Base-by-base conservation (phyloP, 306 rosid genomes). In the Rubus idaeus region DNA sequence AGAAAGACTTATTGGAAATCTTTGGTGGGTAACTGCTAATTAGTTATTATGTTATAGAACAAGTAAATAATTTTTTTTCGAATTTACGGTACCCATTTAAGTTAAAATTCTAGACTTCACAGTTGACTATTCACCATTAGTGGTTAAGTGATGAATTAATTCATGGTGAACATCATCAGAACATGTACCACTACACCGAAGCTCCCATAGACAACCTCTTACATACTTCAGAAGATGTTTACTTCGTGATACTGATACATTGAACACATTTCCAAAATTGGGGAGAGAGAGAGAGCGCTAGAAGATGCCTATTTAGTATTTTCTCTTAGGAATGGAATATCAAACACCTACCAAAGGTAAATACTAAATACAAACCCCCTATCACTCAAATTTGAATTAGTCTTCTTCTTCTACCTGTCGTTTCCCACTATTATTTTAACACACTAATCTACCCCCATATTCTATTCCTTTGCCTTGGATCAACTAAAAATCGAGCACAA, bases 401-500 rank as follows among this genome's bases (percentile, higher is more conserved):
- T 40, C 51, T 77, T 80, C 52, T 80, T 80, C 83, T 73, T 40
- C 67, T 41, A 76, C 75, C 23, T 74, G 87, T 82, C 79, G 66
- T 72, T 81, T 81, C 57, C 68, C 2, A 37, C 46, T 46, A 67
- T 30, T 77, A 57, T 74, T 76, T 81, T 82, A 76, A 76, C 74
- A 12, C n/a, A 46, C 23, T 68, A 84, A 79, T 88, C 82, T 61
- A 78, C 78, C 79, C 79, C 75, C 71, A 70, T 50, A 26, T 51
- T 78, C 89, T 85, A 84, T 86, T 86, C 75, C 80, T 85, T 86
- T 75, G 70, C 83, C 82, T 76, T 80, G 86, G 81, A 80, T 82
- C 73, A 53, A 60, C 67, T 53, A 53, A 67, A 41, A 18, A 39
- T 56, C 55, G 17, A 7, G 11, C 18, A 23, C 45, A 73, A 78